Percentiles rank a stretch among this genome's conserved stretches.
Conservation (phyloP, 116 monocot species). For the Dioscorea cayenensis region DNA sequence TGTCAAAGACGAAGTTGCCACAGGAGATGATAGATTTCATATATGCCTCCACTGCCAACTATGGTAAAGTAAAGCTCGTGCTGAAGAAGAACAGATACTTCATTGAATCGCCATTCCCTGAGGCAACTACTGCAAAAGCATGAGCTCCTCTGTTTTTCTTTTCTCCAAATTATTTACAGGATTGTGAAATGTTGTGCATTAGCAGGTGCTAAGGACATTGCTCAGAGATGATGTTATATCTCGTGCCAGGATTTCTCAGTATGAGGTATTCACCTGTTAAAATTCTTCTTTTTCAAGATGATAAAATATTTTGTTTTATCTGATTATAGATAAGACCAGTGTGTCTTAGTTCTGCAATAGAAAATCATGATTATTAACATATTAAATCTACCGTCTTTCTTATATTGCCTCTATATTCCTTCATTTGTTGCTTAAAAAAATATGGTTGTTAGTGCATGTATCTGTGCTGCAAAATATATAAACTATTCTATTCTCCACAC, state of each 20-base stretch:
- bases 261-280: constrained; percentile 42
- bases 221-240: constrained; percentile 72
- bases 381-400: too few relatives aligned
- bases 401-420: too few relatives aligned
- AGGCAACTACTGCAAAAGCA: constrained; percentile 28
- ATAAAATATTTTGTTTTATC: too few relatives aligned
- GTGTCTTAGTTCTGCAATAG: too few relatives aligned
- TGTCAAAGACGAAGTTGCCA: constrained; percentile 94
- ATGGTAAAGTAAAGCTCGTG: constrained; percentile 95
- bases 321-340: too few relatives aligned
- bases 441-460: too few relatives aligned
- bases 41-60: constrained; percentile 83
- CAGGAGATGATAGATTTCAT: constrained; percentile 93
- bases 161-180: neutral
- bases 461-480: too few relatives aligned
- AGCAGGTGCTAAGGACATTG: constrained; percentile 73
- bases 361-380: too few relatives aligned
- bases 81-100: constrained; percentile 93
- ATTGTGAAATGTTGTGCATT: neutral
- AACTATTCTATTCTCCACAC: too few relatives aligned
- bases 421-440: too few relatives aligned
- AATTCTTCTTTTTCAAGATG: neutral
- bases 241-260: constrained; percentile 41
- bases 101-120: constrained; percentile 83
- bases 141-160: neutral